A percentile compares a stretch with the other conserved stretches of the same genome.
Evolutionary conservation across 257 asterid genomes (phyloP).

Genomic region (Verbascum thapsus): DNA sequence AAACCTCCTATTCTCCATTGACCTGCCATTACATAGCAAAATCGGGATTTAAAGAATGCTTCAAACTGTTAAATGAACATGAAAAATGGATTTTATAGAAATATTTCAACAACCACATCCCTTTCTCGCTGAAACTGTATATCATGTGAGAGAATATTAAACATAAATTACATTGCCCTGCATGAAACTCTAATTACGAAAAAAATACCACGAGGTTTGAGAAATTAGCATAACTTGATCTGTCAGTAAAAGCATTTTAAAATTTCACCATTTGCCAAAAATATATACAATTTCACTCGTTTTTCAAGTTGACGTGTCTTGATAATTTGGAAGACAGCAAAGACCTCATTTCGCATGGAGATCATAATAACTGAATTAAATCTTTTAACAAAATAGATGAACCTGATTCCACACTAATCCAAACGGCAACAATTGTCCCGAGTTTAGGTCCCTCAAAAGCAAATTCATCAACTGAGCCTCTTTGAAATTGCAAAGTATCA

Average conservation of each 20-base stretch:
- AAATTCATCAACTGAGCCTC: constrained; percentile 73
- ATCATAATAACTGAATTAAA: neutral
- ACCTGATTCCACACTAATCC: constrained; percentile 92
- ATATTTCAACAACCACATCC: neutral
- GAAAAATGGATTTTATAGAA: neutral
- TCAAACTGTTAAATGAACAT: neutral
- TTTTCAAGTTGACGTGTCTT: too few species aligned
- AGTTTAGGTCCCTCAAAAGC: constrained; percentile 74
- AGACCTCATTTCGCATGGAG: too few species aligned
- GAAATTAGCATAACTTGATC: too few species aligned
- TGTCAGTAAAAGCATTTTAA: too few species aligned
- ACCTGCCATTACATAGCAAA: constrained; percentile 46
- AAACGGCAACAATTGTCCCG: constrained; percentile 68
- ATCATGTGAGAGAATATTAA: neutral
- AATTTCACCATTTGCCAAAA: too few species aligned
- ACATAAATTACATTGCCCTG: too few species aligned
- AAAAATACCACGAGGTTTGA: too few species aligned
- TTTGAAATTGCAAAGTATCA: constrained; percentile 49
- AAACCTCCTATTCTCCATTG: constrained; percentile 79
- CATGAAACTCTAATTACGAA: too few species aligned
- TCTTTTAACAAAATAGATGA: constrained; percentile 16
- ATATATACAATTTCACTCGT: too few species aligned
- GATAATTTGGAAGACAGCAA: too few species aligned
- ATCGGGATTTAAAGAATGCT: neutral
- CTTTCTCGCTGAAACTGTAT: neutral